Base-by-base conservation (phyloP, 768 basidiomycete species). In the Gymnopilus junonius region DNA sequence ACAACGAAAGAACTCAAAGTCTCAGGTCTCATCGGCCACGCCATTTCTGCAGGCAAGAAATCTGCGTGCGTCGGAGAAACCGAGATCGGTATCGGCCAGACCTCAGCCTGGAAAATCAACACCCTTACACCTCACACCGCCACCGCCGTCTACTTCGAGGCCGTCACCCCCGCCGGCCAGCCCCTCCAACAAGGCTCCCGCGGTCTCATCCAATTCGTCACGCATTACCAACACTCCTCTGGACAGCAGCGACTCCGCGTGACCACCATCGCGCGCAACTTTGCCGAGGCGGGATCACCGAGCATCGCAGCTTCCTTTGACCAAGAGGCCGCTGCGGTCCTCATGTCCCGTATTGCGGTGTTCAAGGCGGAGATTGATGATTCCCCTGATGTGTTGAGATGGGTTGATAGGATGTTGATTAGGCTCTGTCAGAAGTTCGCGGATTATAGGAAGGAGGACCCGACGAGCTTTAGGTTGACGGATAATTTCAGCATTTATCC, bases 291-390 rank as follows among this genome's bases (percentile, higher is more conserved):
- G 5, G 48, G 48, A 5, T 51, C 48, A 5, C 48, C 48, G n/a
- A 51, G 48, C 27, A 51, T 51, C 23, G 48, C 48, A 6, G 48
- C 48, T 1, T 51, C 48, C 0, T 51, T 51, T n/a, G 97, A 99
- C 77, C 97, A 99, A 73, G 97, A 99, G 80, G 93, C 96, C 0
- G 91, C 97, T 2, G 97, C 97, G 0, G 97, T 99, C 8, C 80
- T 99, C 69, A 99, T 99, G 97, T 94, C 97, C 11, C 87, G 97
- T 66, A 99, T 99, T 75, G 96, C 97, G 0, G 95, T 99, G 8
- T 99, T 98, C 87, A 99, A 99, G 77, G 97, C 97, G 25, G 97
- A 99, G 78, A 95, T 99, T 65, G 97, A 99, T 71, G 97, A 99
- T 75, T 91, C 90, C 4, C 95, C 97, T 0, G 97, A 99, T 73